A percentile compares a stretch with the other conserved stretches of the same genome.
phyloP scores from a whole-genome alignment of 1,284 basidiomycete genomes.

The Microbotryum scabiosae region DNA sequence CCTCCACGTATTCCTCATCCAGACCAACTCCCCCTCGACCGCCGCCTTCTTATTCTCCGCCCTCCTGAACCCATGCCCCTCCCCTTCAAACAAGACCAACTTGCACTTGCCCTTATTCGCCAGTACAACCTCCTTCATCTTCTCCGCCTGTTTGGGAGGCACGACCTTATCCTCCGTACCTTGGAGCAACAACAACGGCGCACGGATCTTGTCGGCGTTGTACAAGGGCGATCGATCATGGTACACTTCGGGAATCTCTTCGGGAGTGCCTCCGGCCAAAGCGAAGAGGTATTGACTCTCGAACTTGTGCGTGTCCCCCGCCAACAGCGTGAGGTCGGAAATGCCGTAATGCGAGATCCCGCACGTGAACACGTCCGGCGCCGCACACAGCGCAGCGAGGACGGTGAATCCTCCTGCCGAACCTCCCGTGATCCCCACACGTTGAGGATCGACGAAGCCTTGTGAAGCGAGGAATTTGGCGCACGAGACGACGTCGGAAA shows the following conservation, averaged over 20 bases:
- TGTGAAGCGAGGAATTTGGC: conserved; percentile 45
- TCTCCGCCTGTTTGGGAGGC: conserved; percentile 14
- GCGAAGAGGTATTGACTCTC: conserved; percentile 37
- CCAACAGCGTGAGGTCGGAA: conserved; percentile 49
- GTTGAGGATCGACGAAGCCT: conserved; percentile 49
- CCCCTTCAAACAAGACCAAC: conserved; percentile 48
- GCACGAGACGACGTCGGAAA: conserved; percentile 53
- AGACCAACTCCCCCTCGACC: conserved; percentile 45
- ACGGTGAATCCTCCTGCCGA: conserved; percentile 57
- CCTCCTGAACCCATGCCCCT: conserved; percentile 53
- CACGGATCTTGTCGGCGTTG: conserved; percentile 48
- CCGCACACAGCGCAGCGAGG: conserved; percentile 47
- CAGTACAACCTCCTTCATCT: conserved; percentile 36
- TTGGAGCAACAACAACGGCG: conserved; percentile 48
- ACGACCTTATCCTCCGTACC: conserved; percentile 35
- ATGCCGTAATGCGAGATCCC: conserved; percentile 52
- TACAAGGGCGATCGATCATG: conserved; percentile 48
- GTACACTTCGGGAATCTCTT: conserved; percentile 48
- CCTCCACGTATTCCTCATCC: conserved; percentile 41
- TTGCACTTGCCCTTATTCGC: conserved; percentile 46
- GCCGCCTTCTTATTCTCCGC: conserved; percentile 46
- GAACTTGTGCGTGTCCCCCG: conserved; percentile 54
- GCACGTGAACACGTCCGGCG: conserved; percentile 45
- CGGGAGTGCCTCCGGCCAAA: conserved; percentile 51
- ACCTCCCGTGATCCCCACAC: conserved; percentile 53